Evolutionary conservation across 345 rosid species (phyloP), one percentile per base, ranked within the genome.

Genomic region (Combretum micranthum): DNA sequence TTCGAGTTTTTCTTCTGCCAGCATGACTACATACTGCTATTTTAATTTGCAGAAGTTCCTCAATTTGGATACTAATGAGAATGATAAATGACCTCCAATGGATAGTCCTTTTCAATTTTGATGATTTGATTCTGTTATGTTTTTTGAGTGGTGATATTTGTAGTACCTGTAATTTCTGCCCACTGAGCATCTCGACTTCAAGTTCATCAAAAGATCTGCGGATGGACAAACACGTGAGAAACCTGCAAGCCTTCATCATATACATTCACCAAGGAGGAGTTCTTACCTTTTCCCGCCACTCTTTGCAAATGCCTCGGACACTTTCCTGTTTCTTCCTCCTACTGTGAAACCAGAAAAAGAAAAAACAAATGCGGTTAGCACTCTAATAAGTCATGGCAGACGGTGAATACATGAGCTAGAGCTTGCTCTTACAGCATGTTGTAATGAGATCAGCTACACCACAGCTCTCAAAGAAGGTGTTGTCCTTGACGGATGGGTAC

Each of bases 371-470:
- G 39, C 20, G 20, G 53, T 20, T 22, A 56, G 50, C 6, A 68
- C 48, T 53, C 43, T 42, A 21, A 19, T 2, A 32, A 50, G 19
- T 20, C 13, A 43, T 52, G 21, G 53, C 52, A 26, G 67, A 57
- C 17, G 20, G 50, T 47, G n/a, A 56, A 26, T 9, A 55, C 57
- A 17, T 12, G 32, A 44, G 47, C 15, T n/a, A n/a, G n/a, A n/a
- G n/a, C n/a, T 53, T 67, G 67, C 68, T 43, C 90, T 83, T 85
- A 87, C 97, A 73, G 83, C 94, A 87, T 59, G 97, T 93, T 23
- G 96, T 89, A 69, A 89, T 85, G 57, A 93, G 75, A 72, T 93
- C 97, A 58, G 99, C 96, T 37, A 89, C 88, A 16, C 99, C 99
- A 13, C 96, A 89, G 77, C 99, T 93, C 75, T 89, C 99, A 42